These are phyloP conservation scores for Trifolium fragiferum DNA, from an alignment of 306 rosid genomes.

Conservation along the genomic window DNA sequence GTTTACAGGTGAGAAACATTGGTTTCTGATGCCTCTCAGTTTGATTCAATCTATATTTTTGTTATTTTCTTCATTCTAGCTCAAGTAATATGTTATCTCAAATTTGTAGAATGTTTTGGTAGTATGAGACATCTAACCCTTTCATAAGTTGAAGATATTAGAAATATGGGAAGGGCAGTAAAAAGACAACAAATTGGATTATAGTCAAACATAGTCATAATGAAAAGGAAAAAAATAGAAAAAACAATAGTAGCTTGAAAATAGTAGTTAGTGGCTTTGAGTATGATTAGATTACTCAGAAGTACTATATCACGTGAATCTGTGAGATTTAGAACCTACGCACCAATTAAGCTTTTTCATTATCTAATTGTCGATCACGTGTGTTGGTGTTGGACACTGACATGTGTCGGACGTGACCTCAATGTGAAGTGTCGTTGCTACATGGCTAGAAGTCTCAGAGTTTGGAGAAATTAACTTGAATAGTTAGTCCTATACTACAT, in stretches of 20 bases:
- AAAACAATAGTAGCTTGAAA: not conserved
- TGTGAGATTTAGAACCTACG: constrained; percentile 7
- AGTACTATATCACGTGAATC: not conserved
- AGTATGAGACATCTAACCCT: constrained; percentile 27
- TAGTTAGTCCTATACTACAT: not conserved
- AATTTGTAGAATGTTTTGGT: constrained; percentile 33
- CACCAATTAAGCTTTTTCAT: not conserved
- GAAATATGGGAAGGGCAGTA: not conserved
- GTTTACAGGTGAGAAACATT: constrained; percentile 72
- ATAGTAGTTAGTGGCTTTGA: not conserved
- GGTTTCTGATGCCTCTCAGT: constrained; percentile 19
- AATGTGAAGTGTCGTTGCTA: too few species aligned
- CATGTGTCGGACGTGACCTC: too few species aligned
- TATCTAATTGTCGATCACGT: not conserved
- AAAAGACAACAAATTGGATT: not conserved
- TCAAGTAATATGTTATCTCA: constrained; percentile 15
- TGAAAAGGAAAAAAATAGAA: too few species aligned
- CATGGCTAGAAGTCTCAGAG: not conserved
- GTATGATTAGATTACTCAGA: not conserved
- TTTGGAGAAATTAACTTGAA: constrained; percentile 27
- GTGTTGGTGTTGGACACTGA: too few species aligned
- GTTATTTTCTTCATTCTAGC: not conserved
- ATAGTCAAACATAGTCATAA: too few species aligned
- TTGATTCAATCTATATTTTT: constrained; percentile 31
- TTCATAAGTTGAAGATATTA: constrained; percentile 21